Conservation (phyloP, 2,329 filamentous ascomycete genomes). For the Cladosporium halotolerans region DNA sequence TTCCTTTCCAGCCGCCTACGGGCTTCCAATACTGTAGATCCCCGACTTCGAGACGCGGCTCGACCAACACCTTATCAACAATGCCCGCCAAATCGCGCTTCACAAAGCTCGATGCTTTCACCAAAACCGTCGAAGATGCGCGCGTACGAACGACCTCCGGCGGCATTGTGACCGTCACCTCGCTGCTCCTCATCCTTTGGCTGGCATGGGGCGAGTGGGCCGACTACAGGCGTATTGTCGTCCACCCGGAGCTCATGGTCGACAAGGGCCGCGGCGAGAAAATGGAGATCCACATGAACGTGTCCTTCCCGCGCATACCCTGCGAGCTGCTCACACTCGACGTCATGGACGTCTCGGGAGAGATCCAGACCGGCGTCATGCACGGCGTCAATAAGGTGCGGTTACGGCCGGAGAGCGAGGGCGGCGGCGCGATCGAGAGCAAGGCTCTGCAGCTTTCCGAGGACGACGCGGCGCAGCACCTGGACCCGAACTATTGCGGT, state of each 20-base stretch:
- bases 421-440: constrained; percentile 67
- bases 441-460: constrained; percentile 65
- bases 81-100: constrained; percentile 94
- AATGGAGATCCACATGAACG: constrained; percentile 98
- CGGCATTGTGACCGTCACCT: constrained; percentile 57
- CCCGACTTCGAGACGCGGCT: not conserved
- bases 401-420: constrained; percentile 64
- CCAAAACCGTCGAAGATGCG: constrained; percentile 98
- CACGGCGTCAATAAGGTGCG: constrained; percentile 91
- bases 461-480: constrained; percentile 64
- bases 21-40: not conserved
- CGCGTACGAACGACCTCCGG: constrained; percentile 59
- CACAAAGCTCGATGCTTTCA: constrained; percentile 95
- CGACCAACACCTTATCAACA: not conserved
- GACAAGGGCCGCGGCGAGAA: constrained; percentile 96
- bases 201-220: constrained; percentile 93
- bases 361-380: constrained; percentile 89
- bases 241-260: constrained; percentile 88
- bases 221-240: constrained; percentile 79
- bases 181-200: constrained; percentile 79
- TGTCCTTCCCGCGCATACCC: constrained; percentile 87
- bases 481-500: constrained; percentile 89
- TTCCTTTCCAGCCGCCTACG: not conserved
- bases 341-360: constrained; percentile 97
- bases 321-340: constrained; percentile 95